Conservation (phyloP, 257 asterid genomes). For the Verbascum thapsus region DNA sequence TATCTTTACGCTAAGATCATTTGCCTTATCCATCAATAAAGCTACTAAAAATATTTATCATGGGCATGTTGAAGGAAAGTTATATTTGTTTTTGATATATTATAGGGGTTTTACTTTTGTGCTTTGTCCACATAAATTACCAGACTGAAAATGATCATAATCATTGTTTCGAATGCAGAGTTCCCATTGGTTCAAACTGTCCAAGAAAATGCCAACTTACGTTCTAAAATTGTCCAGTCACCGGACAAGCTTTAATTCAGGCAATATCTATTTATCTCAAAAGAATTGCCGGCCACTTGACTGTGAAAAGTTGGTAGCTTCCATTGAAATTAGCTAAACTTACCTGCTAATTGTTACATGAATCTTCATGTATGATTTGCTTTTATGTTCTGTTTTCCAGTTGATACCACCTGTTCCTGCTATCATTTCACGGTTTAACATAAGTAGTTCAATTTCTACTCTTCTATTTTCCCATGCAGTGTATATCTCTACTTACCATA, state of each 20-base stretch:
- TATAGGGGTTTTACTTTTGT: slow-evolving; percentile 8
- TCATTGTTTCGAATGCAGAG: slow-evolving; percentile 53
- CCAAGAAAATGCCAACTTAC: slow-evolving; percentile 86
- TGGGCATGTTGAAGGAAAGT: neutral
- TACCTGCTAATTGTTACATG: neutral
- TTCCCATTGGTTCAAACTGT: slow-evolving; percentile 68
- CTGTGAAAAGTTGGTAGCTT: slow-evolving; percentile 6
- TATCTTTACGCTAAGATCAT: slow-evolving; percentile 1
- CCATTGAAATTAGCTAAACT: slow-evolving; percentile 6
- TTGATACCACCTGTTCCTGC: neutral
- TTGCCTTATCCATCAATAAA: neutral
- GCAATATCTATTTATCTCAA: slow-evolving; percentile 35
- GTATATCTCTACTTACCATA: neutral
- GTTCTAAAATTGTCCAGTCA: slow-evolving; percentile 90
- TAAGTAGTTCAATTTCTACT: neutral
- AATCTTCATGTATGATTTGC: neutral
- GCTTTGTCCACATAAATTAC: neutral
- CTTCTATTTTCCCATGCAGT: slow-evolving; percentile 4
- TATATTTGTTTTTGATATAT: neutral
- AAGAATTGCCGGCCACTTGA: neutral
- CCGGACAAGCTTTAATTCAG: slow-evolving; percentile 99
- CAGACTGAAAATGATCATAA: slow-evolving; percentile 14
- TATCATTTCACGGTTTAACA: neutral
- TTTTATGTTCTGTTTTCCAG: neutral
- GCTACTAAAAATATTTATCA: neutral